Base-by-base conservation (phyloP, 192 early-diverging fungal species). In the Coemansia sp. region DNA sequence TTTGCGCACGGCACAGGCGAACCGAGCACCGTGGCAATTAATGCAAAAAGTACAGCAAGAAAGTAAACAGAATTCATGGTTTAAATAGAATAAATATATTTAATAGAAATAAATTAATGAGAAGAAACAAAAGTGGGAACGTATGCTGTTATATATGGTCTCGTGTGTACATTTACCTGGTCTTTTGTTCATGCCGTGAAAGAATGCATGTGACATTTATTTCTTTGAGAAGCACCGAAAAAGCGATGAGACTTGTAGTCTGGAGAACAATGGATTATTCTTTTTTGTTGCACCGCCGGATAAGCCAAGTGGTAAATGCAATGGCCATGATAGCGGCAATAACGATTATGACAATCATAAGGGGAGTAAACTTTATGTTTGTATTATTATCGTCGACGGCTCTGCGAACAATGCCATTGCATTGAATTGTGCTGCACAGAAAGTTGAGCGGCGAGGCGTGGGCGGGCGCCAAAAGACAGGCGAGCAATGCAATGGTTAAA, bases 261-360 rank as follows among this genome's bases (percentile, higher is more conserved):
- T 15, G 7, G 5, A 48, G 46, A 48, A 48, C 5, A 48, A 10
- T 17, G 46, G 46, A 48, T 19, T 19, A 19, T 48, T 19, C 14
- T 48, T 48, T 48, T 48, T 48, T 48, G 4, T n/a, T 17, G 4
- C 46, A 48, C 46, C 31, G 31, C 6, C 31, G 31, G 8, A 34
- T 6, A 34, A 34, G 31, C 31, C 31, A 34, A 34, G 31, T 34
- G 25, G 9, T 25, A 17, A 52, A 52, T 9, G 50, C 50, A 28
- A 54, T 14, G 4, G 52, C 52, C 52, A 54, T 25, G 22, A 54
- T 25, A 1, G 15, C 28, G 3, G 52, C 52, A 54, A 54, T 12
- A 17, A 25, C 52, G 4, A 54, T 54, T 8, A 54, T 54, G 12
- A 25, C 52, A 54, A 54, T 54, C 25, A 54, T 17, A 7, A 54